Evolutionary conservation across 176 grass and related monocot genomes (phyloP).

Genomic region (Hyparrhenia diplandra): DNA sequence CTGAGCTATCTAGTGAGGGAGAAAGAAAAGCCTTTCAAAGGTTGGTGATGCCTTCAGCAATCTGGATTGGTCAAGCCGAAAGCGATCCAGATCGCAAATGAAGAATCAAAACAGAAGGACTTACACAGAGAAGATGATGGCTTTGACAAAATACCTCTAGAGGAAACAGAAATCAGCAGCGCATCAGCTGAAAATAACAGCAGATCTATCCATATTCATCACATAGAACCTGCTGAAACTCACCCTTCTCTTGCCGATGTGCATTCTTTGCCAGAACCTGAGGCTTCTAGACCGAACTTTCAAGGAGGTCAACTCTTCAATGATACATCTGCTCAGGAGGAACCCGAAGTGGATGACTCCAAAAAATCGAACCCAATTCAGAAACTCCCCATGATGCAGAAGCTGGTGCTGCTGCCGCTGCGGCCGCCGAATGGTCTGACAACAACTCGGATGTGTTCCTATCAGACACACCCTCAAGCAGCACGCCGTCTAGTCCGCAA

Average conservation of each 20-base stretch:
- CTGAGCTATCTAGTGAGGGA: slow-evolving; percentile 17
- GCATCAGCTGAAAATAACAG: slow-evolving; percentile 1
- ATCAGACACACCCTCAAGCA: slow-evolving; percentile 38
- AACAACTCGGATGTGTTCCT: slow-evolving; percentile 41
- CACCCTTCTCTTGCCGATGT: slow-evolving; percentile 10
- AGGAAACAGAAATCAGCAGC: slow-evolving; percentile 21
- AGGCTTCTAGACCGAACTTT: not conserved
- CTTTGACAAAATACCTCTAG: slow-evolving; percentile 27
- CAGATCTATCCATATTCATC: slow-evolving; percentile 20
- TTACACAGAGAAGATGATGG: slow-evolving; percentile 3
- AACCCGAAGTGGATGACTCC: not conserved
- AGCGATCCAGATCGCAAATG: not conserved
- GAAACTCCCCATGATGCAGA: not conserved
- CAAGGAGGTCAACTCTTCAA: not conserved
- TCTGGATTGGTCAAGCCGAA: slow-evolving; percentile 40
- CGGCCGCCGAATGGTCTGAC: slow-evolving; percentile 30
- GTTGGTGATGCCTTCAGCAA: slow-evolving; percentile 19
- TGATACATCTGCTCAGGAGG: not conserved
- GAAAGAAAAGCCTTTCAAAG: slow-evolving; percentile 33
- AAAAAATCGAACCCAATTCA: not conserved
- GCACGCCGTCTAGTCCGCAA: slow-evolving; percentile 24
- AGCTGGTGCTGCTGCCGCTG: not conserved
- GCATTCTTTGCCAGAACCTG: not conserved
- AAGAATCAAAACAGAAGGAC: slow-evolving; percentile 9
- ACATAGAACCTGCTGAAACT: slow-evolving; percentile 8